Percentiles rank a stretch among this genome's conserved stretches.
Conservation (phyloP, 2,329 filamentous ascomycete genomes). For the Colletotrichum destructivum region DNA sequence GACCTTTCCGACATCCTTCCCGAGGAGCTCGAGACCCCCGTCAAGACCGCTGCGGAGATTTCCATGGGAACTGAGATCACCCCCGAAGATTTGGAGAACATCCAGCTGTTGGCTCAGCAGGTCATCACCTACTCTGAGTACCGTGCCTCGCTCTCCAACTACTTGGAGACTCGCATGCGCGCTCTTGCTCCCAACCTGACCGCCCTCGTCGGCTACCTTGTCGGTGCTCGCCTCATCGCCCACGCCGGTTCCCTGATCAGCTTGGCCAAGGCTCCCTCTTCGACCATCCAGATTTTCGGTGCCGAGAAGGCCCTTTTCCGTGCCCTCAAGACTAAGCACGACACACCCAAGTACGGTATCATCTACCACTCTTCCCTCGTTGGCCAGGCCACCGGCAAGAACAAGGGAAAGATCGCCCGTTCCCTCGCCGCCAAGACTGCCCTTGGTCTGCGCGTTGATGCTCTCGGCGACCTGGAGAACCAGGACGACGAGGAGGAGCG, state of each 20-base stretch:
- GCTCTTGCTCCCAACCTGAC: constrained; percentile 97
- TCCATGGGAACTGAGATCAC: constrained; percentile 99
- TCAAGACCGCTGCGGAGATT: constrained; percentile 95
- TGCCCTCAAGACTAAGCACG: constrained; percentile 98
- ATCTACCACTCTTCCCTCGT: constrained; percentile 95
- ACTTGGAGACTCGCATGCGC: constrained; percentile 93
- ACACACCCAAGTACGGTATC: constrained; percentile 98
- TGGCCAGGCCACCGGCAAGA: constrained; percentile 96
- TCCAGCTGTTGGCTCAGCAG: constrained; percentile 91
- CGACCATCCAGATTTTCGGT: constrained; percentile 97
- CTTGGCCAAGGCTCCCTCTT: constrained; percentile 94
- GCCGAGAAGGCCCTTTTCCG: constrained; percentile 99
- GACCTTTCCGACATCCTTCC: constrained; percentile 93
- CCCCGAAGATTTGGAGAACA: constrained; percentile 92
- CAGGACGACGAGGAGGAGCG: constrained; percentile 92
- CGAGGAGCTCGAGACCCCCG: constrained; percentile 91
- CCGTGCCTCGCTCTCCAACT: constrained; percentile 87
- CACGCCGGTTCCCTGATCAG: constrained; percentile 95
- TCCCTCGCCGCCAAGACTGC: constrained; percentile 95
- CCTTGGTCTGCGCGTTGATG: constrained; percentile 93
- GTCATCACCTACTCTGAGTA: constrained; percentile 94
- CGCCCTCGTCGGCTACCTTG: constrained; percentile 90
- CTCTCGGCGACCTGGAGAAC: constrained; percentile 73
- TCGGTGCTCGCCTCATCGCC: constrained; percentile 94
- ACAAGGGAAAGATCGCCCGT: constrained; percentile 99